Conservation (phyloP, 163 green algal species). For the Coccomyxa subellipsoidea region DNA sequence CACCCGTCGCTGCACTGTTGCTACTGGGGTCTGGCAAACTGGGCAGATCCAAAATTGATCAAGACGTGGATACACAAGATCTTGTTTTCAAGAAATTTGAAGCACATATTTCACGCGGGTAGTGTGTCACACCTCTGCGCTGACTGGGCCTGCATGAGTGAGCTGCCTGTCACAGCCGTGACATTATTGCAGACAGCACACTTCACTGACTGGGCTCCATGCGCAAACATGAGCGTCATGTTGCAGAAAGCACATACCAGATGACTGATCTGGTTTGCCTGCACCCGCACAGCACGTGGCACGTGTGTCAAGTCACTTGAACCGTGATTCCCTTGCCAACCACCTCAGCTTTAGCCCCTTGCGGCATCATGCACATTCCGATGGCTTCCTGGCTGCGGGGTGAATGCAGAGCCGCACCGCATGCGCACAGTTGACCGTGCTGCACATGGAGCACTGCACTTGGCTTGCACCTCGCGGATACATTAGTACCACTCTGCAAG, state of each 20-base stretch:
- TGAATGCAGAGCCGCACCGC: constrained; percentile 39
- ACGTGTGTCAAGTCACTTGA: too few relatives aligned
- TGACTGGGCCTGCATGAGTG: neutral
- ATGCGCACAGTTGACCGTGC: constrained; percentile 69
- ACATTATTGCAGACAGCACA: constrained; percentile 89
- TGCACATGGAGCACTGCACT: constrained; percentile 90
- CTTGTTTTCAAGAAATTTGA: neutral
- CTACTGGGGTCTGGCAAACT: constrained; percentile 16
- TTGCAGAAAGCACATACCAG: constrained; percentile 83
- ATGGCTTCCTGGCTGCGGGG: neutral
- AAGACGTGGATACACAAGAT: too few relatives aligned
- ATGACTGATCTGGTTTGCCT: constrained; percentile 71
- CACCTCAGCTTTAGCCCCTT: too few relatives aligned
- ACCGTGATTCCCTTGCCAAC: too few relatives aligned
- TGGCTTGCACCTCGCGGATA: constrained; percentile 83
- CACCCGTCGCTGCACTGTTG: constrained; percentile 7
- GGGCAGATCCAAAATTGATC: too few relatives aligned
- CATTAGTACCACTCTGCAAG: constrained; percentile 80
- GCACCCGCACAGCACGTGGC: neutral
- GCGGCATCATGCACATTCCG: neutral
- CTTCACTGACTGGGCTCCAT: constrained; percentile 87
- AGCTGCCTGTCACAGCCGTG: constrained; percentile 45
- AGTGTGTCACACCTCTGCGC: neutral
- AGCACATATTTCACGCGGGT: too few relatives aligned
- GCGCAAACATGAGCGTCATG: constrained; percentile 87